Evolutionary conservation across 2,329 filamentous ascomycete genomes (phyloP).

Genomic region (Chaetomiaceae sp.): DNA sequence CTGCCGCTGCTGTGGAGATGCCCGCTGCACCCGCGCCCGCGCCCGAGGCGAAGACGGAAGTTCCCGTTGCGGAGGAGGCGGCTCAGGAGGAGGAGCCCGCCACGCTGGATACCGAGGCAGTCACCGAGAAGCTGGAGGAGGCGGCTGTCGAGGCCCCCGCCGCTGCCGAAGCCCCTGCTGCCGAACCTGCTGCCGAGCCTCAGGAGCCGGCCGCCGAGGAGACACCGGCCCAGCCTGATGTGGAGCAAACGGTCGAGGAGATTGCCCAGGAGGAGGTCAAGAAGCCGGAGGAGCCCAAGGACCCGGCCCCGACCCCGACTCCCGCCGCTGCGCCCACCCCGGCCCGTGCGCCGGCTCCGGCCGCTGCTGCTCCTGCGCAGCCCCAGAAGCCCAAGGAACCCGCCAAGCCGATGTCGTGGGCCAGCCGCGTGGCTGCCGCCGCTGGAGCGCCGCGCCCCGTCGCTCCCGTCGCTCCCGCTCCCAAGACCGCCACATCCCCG

Average conservation of each 20-base stretch:
- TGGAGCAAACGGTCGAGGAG: constrained; percentile 49
- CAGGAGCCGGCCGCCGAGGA: constrained; percentile 26
- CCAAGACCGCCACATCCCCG: constrained; percentile 54
- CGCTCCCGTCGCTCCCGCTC: constrained; percentile 49
- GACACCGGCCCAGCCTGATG: constrained; percentile 37
- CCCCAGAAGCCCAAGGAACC: constrained; percentile 44
- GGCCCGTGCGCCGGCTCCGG: constrained; percentile 36
- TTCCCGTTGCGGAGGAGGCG: constrained; percentile 42
- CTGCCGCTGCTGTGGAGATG: constrained; percentile 31
- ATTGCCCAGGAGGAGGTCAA: constrained; percentile 51
- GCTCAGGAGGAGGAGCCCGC: constrained; percentile 33
- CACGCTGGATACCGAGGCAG: constrained; percentile 46
- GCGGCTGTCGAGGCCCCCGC: constrained; percentile 21
- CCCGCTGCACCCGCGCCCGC: constrained; percentile 30
- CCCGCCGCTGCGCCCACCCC: constrained; percentile 48
- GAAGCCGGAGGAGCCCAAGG: constrained; percentile 63
- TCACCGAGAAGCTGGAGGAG: constrained; percentile 75
- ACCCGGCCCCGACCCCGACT: constrained; percentile 52
- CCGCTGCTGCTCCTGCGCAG: constrained; percentile 39
- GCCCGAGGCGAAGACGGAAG: constrained; percentile 33
- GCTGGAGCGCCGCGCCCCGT: constrained; percentile 46
- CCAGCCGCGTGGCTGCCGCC: constrained; percentile 62
- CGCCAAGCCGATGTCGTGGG: constrained; percentile 68
- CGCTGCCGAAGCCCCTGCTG: constrained; percentile 30
- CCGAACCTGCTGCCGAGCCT: constrained; percentile 25